phyloP scores from a whole-genome alignment of 2,329 filamentous ascomycete genomes.

The Coniochaeta sp. region DNA sequence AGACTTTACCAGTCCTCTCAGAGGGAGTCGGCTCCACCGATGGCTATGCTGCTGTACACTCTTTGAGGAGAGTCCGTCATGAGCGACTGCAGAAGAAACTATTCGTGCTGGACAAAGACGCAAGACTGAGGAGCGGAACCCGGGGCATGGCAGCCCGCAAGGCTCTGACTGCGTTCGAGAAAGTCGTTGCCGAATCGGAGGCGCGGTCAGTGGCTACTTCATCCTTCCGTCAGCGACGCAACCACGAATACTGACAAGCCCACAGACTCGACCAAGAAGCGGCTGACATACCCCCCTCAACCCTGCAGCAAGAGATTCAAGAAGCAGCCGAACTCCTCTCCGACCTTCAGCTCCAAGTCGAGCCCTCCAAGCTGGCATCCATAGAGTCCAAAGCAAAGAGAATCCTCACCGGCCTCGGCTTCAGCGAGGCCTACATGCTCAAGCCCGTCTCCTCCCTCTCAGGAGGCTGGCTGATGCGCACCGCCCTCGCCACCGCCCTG shows the following conservation, averaged over 20 bases:
- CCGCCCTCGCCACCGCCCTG: slow-evolving; percentile 56
- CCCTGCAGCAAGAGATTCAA: slow-evolving; percentile 57
- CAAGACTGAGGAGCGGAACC: slow-evolving; percentile 64
- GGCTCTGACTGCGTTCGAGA: slow-evolving; percentile 61
- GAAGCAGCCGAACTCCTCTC: slow-evolving; percentile 62
- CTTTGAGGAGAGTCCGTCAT: slow-evolving; percentile 54
- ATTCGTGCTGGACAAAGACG: slow-evolving; percentile 66
- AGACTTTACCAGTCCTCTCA: slow-evolving; percentile 37
- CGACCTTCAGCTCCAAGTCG: slow-evolving; percentile 60
- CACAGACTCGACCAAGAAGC: slow-evolving; percentile 40
- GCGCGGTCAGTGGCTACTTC: slow-evolving; percentile 31
- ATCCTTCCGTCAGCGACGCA: background rate
- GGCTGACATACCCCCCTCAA: slow-evolving; percentile 46
- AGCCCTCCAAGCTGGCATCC: slow-evolving; percentile 55
- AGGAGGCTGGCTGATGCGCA: slow-evolving; percentile 70
- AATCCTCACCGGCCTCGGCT: slow-evolving; percentile 64
- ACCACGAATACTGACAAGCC: slow-evolving; percentile 1
- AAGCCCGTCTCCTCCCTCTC: slow-evolving; percentile 60
- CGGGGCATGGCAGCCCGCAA: slow-evolving; percentile 72
- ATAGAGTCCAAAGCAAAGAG: slow-evolving; percentile 59
- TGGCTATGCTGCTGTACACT: slow-evolving; percentile 48
- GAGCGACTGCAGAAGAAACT: slow-evolving; percentile 54
- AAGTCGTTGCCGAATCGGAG: slow-evolving; percentile 51
- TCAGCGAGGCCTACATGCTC: slow-evolving; percentile 53
- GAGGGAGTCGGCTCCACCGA: slow-evolving; percentile 52